These are phyloP conservation scores for Stephania cephalantha DNA, from an alignment of 164 flowering plant genomes.

Conservation along the genomic window DNA sequence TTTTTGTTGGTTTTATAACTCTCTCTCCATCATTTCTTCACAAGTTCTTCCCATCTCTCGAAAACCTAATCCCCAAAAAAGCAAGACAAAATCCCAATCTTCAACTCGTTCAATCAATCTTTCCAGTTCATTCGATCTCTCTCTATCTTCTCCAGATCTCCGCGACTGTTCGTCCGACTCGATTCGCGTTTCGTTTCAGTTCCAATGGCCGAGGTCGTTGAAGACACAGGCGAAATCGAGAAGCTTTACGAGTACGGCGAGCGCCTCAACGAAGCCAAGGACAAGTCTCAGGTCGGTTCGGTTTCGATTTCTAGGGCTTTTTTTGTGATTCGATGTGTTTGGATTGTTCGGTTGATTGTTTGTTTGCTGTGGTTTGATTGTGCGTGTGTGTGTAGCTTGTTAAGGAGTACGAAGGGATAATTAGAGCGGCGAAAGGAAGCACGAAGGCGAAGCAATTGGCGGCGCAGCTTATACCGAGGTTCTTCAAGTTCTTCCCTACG, in stretches of 20 bases:
- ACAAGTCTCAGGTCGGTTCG: conserved; percentile 69
- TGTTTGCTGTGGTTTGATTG: neutral
- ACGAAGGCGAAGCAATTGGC: conserved; percentile 83
- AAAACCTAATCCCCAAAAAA: too few species aligned
- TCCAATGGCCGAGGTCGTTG: conserved; percentile 45
- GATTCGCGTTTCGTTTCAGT: neutral
- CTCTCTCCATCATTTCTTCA: too few species aligned
- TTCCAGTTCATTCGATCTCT: neutral
- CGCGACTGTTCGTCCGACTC: neutral
- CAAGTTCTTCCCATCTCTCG: neutral
- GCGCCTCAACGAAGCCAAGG: conserved; percentile 82
- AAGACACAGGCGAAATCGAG: conserved; percentile 69
- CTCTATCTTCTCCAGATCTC: neutral
- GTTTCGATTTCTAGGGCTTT: conserved; percentile 14
- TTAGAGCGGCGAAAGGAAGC: conserved; percentile 65
- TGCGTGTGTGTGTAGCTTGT: conserved; percentile 39
- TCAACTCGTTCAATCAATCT: neutral
- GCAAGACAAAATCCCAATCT: neutral
- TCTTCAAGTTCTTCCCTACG: conserved; percentile 80
- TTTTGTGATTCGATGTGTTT: neutral
- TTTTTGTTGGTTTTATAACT: too few species aligned
- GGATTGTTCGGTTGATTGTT: neutral
- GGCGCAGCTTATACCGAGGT: conserved; percentile 91
- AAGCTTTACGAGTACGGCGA: conserved; percentile 93
- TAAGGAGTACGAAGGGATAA: conserved; percentile 73